Percentiles rank a stretch among this genome's conserved stretches.
phyloP scores from a whole-genome alignment of 306 rosid genomes.

The Sicyos edulis region DNA sequence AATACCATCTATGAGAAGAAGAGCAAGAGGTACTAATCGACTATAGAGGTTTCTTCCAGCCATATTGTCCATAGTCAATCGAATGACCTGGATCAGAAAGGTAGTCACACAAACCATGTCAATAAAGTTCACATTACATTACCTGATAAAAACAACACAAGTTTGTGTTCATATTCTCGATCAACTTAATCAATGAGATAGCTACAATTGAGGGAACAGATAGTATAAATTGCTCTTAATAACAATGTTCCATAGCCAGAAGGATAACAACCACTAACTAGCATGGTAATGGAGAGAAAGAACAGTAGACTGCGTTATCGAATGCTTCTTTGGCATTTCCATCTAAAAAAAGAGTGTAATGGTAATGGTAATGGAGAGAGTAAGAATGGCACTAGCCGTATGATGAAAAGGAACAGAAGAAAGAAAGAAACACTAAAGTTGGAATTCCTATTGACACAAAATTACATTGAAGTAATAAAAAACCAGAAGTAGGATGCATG shows the following conservation, averaged over 20 bases:
- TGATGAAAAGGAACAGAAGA: background rate
- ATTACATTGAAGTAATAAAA: background rate
- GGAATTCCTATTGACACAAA: background rate
- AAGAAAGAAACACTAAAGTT: background rate
- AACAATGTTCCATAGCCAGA: background rate
- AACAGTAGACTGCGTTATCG: background rate
- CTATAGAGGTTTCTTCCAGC: constrained; percentile 76
- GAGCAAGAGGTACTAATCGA: constrained; percentile 71
- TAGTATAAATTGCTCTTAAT: background rate
- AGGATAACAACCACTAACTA: background rate
- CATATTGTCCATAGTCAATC: constrained; percentile 61
- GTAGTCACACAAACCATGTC: background rate
- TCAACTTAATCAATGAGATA: background rate
- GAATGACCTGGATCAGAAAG: constrained; percentile 52
- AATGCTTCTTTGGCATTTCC: background rate
- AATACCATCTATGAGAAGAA: constrained; percentile 91
- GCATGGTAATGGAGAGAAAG: background rate
- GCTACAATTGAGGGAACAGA: background rate
- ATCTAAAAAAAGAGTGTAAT: too few species aligned
- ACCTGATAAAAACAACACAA: background rate
- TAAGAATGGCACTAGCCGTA: background rate
- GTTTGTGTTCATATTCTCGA: background rate
- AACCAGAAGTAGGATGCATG: background rate
- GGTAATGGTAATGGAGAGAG: too few species aligned
- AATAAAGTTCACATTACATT: background rate